A percentile compares a stretch with the other conserved stretches of the same genome.
Evolutionary conservation across 257 asterid genomes (phyloP).

Genomic region (Solanum boliviense): DNA sequence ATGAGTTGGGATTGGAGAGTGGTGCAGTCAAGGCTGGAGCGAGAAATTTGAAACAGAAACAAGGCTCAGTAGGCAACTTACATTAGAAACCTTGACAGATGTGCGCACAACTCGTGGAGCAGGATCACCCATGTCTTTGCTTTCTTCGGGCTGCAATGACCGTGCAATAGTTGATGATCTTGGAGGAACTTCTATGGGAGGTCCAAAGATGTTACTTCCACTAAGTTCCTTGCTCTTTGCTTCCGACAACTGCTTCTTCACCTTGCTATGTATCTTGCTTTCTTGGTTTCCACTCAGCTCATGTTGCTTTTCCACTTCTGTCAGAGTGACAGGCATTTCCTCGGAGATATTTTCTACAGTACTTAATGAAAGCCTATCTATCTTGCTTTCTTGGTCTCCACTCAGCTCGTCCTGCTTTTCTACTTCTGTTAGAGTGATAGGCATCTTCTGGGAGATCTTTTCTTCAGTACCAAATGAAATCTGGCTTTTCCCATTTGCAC

Average conservation of each 20-base stretch:
- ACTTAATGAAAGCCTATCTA: slow-evolving; percentile 49
- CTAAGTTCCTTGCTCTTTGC: slow-evolving; percentile 82
- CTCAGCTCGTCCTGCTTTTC: slow-evolving; percentile 78
- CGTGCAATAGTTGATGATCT: slow-evolving; percentile 47
- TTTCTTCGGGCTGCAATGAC: slow-evolving; percentile 36
- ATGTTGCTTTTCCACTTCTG: slow-evolving; percentile 84
- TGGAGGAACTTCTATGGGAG: slow-evolving; percentile 63
- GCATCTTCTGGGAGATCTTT: slow-evolving; percentile 64
- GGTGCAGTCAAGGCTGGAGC: not conserved
- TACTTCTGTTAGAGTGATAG: slow-evolving; percentile 58
- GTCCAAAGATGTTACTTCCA: slow-evolving; percentile 85
- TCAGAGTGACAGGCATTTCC: slow-evolving; percentile 51
- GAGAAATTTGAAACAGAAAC: not conserved
- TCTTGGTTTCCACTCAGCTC: slow-evolving; percentile 75
- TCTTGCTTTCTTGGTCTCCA: slow-evolving; percentile 59
- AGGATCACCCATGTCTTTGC: slow-evolving; percentile 57
- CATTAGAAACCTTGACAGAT: slow-evolving; percentile 86
- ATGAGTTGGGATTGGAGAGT: not conserved
- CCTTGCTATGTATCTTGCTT: slow-evolving; percentile 38
- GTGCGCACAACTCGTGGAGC: slow-evolving; percentile 69
- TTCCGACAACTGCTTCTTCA: slow-evolving; percentile 52
- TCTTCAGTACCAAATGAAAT: slow-evolving; percentile 81
- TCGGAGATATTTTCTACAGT: slow-evolving; percentile 68
- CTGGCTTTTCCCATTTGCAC: slow-evolving; percentile 79
- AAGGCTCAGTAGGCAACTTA: slow-evolving; percentile 26